Conservation (phyloP, 305 asterid genomes). For the Fraxinus sp. region DNA sequence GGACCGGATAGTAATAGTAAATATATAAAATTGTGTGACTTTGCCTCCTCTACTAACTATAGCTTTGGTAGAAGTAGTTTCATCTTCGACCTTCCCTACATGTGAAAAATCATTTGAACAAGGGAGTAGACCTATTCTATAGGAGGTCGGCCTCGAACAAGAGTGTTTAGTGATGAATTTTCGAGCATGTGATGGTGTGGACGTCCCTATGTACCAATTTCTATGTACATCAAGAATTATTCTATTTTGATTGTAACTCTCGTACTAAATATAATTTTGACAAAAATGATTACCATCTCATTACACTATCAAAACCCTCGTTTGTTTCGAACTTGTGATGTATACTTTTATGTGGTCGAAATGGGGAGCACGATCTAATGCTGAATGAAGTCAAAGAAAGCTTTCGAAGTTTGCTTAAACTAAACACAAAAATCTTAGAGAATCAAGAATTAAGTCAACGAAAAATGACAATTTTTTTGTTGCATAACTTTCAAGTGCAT, state of each 20-base stretch:
- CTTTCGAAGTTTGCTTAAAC: neutral
- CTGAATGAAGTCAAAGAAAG: neutral
- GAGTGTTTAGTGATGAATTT: neutral
- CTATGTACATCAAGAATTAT: no score
- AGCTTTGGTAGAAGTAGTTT: neutral
- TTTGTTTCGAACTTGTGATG: neutral
- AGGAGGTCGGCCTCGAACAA: neutral
- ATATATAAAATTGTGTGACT: neutral
- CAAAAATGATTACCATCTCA: no score
- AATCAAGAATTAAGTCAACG: neutral
- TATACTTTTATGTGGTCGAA: neutral
- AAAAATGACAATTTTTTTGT: neutral
- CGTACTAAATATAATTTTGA: neutral
- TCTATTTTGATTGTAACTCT: no score
- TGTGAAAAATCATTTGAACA: neutral
- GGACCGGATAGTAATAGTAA: neutral
- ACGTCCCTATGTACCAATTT: no score
- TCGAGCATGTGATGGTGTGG: neutral
- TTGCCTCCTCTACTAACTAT: neutral
- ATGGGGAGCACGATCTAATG: neutral
- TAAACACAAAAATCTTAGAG: neutral
- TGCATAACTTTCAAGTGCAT: slow-evolving; percentile 3
- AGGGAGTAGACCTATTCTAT: neutral
- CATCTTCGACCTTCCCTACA: neutral
- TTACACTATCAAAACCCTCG: neutral